Evolutionary conservation across 2,329 filamentous ascomycete genomes (phyloP), one percentile per base, ranked within the genome.

Genomic region (Clonostachys sp.): DNA sequence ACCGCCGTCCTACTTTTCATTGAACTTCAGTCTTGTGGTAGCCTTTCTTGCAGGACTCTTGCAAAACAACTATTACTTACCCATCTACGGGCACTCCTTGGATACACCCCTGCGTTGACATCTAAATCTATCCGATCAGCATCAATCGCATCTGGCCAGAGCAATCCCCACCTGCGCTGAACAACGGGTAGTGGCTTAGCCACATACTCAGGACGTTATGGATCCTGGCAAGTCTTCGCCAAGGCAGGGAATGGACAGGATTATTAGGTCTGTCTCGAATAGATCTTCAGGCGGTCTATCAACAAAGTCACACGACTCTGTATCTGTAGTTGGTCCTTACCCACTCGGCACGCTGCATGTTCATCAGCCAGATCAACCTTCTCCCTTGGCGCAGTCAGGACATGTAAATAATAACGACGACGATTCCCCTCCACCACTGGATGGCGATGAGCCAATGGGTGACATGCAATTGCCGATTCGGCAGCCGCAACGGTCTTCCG

Each of bases 311-410:
- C 59, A 64, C 51, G 57, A 60, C 45, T 72, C 69, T 10, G 58
- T 72, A 5, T 58, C 59, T 7, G 66, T 64, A 30, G 62, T 67
- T 18, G 70, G 71, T n/a, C 58, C 60, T 2, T 56, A 67, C 47
- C 71, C 73, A 12, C 54, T 72, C 33, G 74, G 74, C 6, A 66
- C 60, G 12, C 64, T 78, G 18, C 66, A 64, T 16, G 58, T 77
- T 35, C 61, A 70, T 50, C 53, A 63, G 33, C 55, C 51, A n/a
- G 55, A 49, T 13, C 45, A 50, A 52, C 16, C 24, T 16, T 49
- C 44, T 45, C 57, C 41, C 40, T 46, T 34, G 46, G 46, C 49
- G 18, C 49, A 47, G 34, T 47, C 16, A 6, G 18, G 33, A 20
- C 24, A 30, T 30, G 24, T 30, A 30, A 30, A 30, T 16, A 54